Conservation (phyloP, 192 early-diverging fungal species). For the Funneliformis geosporum region DNA sequence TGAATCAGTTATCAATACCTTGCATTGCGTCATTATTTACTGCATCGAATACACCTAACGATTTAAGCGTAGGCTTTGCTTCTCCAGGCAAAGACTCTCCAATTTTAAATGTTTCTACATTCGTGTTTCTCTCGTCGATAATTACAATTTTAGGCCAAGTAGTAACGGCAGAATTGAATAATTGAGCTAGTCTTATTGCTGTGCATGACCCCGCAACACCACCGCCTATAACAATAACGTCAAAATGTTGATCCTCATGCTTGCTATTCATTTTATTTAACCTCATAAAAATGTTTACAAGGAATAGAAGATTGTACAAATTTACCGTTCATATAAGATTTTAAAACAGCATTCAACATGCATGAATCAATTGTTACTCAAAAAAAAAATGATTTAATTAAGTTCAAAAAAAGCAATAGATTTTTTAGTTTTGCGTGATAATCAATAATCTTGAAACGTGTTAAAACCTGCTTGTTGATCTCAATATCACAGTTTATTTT, state of each 20-base stretch:
- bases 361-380: too few species aligned
- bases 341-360: too few species aligned
- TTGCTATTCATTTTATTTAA: too few species aligned
- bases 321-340: too few species aligned
- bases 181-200: constrained; percentile 18
- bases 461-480: too few species aligned
- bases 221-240: constrained; percentile 25
- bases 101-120: constrained; percentile 21
- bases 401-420: too few species aligned
- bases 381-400: too few species aligned
- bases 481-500: too few species aligned
- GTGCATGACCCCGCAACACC: constrained; percentile 13
- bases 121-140: constrained; percentile 13
- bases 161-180: not conserved
- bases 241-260: not conserved
- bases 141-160: constrained; percentile 13
- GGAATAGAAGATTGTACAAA: too few species aligned
- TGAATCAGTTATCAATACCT: constrained; percentile 13
- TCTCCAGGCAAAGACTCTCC: constrained; percentile 28
- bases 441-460: too few species aligned
- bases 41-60: not conserved
- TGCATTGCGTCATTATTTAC: constrained; percentile 21
- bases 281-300: too few species aligned
- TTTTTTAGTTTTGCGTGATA: too few species aligned
- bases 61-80: constrained; percentile 12